phyloP scores from a whole-genome alignment of 768 basidiomycete genomes.

The Hypsizygus marmoreus region DNA sequence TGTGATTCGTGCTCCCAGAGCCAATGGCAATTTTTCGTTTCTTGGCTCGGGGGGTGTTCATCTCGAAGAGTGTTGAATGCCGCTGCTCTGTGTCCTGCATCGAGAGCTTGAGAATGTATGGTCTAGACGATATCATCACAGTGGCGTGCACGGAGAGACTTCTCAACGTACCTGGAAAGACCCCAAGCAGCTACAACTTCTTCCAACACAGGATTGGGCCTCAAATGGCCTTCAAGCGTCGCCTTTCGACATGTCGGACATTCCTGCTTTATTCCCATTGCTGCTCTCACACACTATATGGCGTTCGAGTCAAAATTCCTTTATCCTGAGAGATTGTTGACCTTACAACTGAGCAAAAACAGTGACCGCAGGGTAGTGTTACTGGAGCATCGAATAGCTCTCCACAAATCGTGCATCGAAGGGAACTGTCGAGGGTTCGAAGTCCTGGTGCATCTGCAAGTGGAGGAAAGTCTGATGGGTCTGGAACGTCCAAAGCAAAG shows the following conservation, averaged over 20 bases:
- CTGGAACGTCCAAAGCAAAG: no score
- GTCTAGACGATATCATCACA: constrained; percentile 28
- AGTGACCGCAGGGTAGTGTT: constrained; percentile 74
- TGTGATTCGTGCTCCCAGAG: background rate
- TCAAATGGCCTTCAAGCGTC: constrained; percentile 60
- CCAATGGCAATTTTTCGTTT: constrained; percentile 17
- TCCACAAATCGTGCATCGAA: constrained; percentile 77
- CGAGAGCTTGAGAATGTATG: constrained; percentile 44
- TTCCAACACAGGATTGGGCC: constrained; percentile 72
- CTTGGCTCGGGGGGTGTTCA: constrained; percentile 16
- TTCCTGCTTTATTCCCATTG: constrained; percentile 58
- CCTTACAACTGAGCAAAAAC: constrained; percentile 76
- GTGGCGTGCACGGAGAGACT: background rate
- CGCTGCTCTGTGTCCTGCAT: constrained; percentile 29
- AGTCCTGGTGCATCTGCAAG: constrained; percentile 49
- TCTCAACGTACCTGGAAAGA: constrained; percentile 54
- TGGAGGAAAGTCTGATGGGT: constrained; percentile 74
- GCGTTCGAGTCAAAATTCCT: constrained; percentile 4
- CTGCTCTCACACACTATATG: constrained; percentile 67
- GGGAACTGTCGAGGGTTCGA: constrained; percentile 58
- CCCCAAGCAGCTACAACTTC: constrained; percentile 74
- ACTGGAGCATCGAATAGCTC: constrained; percentile 77
- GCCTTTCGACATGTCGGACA: constrained; percentile 73
- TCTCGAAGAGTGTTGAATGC: background rate
- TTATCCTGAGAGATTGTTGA: background rate